Base-by-base conservation (phyloP, 2,329 filamentous ascomycete species). In the Fonsecaea pugnacius region DNA sequence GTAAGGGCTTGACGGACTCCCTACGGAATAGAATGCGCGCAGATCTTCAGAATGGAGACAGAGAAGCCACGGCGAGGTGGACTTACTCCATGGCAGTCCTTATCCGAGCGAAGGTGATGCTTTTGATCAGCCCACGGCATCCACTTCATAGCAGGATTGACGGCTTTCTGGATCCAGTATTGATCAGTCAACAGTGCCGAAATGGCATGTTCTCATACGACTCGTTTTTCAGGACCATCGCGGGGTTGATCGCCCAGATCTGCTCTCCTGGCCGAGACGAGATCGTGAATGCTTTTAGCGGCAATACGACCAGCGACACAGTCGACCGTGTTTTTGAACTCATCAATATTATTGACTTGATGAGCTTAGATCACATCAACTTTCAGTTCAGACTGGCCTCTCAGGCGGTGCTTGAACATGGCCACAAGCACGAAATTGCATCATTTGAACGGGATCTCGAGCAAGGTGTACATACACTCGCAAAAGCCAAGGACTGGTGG, bases 41-140 rank as follows among this genome's bases (percentile, higher is more conserved):
- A 79, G 69, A 87, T 87, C 85, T 83, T 82, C 65, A 77, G 73
- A 62, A 85, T 83, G 60, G 84, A 86, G 55, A 83, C 84, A 67
- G 78, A 81, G 32, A 85, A 83, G 18, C 78, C 83, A 58, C 83
- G 18, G 80, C 82, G 3, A 75, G 80, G 18, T 89, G 87, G 87
- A 88, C 85, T 16, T 80, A 86, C 24, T 84, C 85, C n/a, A 87
- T 88, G 79, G 86, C 86, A n/a, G 84, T 87, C 52, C 85, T 88
- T 66, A 84, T 89, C 51, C 82, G 85, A 54, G 82, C 83, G 57
- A 87, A 87, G 70, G 77, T 89, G 27, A 73, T 88, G 43, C 82
- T 83, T 32, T 81, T 87, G 64, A 74, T 89, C 58, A 85, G 82
- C 70, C 81, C 83, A 24, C 85, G 85, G 5, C 87, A 87, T 72